Base-by-base conservation (phyloP, 768 basidiomycete genomes). In the Mycena galopus region DNA sequence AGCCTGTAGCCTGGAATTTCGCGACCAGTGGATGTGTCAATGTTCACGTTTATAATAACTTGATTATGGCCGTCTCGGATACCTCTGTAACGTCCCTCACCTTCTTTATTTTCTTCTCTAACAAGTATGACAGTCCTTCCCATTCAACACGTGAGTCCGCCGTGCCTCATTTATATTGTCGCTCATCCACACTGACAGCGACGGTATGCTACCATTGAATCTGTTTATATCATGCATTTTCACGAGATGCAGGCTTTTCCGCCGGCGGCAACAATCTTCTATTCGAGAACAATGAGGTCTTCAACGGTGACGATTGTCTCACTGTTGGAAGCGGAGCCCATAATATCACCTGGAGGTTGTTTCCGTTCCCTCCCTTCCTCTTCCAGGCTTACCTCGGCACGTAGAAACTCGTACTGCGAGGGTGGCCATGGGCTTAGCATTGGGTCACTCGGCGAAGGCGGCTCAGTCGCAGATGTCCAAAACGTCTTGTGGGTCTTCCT, bases 1-100 rank as follows among this genome's bases (percentile, higher is more conserved):
- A 89, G 89, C 88, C 89, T 7, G 81, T 91, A 21, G 90, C 82
- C 6, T 90, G 89, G 88, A 90, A 87, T 77, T 90, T 91, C 75
- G 83, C 86, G 0, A 87, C 88, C 0, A 87, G 85, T 39, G 85
- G 86, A 23, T 85, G 87, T 0, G 79, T 78, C 29, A 87, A 89
- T 67, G 30, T 91, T 10, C 88, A 89, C 63, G 84, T 82, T 1
- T 90, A 83, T 78, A 87, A 89, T 72, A 92, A 91, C 76, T 83
- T 79, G 62, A 91, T 91, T 23, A 65, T 87, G 10, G 89, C 90
- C 0, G 78, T 86, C 10, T 90, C 91, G 1, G 84, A 86, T 71
- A 86, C 80, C 23, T 72, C 77, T 21, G 85, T 85, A 71, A 65
- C 73, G 56, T 42, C 29, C 50, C 50, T 2, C 5, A 37, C 8